Evolutionary conservation across 164 flowering plant genomes (phyloP).

Genomic region (Magnolia officinalis): DNA sequence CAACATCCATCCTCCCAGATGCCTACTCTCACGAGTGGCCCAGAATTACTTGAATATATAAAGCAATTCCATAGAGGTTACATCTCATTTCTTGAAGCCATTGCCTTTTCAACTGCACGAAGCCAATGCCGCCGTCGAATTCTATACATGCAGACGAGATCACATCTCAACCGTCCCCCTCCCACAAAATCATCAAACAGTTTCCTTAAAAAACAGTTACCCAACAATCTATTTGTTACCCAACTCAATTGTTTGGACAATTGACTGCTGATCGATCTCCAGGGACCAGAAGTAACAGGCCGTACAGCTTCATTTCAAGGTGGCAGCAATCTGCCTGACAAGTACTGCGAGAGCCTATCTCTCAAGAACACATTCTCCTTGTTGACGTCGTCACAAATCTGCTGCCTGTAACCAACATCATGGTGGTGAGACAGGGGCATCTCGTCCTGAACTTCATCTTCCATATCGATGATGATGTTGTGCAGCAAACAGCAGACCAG

Average conservation of each 20-base stretch:
- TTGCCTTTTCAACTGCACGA: neutral
- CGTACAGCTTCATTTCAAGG: slow-evolving; percentile 14
- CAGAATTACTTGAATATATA: too few relatives aligned
- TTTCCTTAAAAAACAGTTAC: neutral
- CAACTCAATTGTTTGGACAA: neutral
- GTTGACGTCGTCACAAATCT: slow-evolving; percentile 27
- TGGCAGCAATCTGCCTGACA: slow-evolving; percentile 43
- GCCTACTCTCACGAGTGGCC: too few relatives aligned
- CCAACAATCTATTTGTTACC: neutral
- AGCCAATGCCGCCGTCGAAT: neutral
- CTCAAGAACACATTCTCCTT: slow-evolving; percentile 46
- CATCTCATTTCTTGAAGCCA: neutral
- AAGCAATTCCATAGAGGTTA: too few relatives aligned
- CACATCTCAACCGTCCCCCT: neutral
- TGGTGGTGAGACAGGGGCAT: slow-evolving; percentile 48
- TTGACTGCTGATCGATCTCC: neutral
- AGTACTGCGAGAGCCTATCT: slow-evolving; percentile 47
- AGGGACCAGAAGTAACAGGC: neutral
- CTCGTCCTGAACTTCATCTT: slow-evolving; percentile 62
- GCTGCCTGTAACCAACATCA: slow-evolving; percentile 52
- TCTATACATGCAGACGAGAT: neutral
- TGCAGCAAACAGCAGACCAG: slow-evolving; percentile 92
- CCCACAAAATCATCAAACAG: neutral
- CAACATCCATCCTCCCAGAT: too few relatives aligned
- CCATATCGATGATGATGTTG: slow-evolving; percentile 83